Evolutionary conservation across 176 grass and related monocot species (phyloP).

Genomic region (Pontederia crassipes): DNA sequence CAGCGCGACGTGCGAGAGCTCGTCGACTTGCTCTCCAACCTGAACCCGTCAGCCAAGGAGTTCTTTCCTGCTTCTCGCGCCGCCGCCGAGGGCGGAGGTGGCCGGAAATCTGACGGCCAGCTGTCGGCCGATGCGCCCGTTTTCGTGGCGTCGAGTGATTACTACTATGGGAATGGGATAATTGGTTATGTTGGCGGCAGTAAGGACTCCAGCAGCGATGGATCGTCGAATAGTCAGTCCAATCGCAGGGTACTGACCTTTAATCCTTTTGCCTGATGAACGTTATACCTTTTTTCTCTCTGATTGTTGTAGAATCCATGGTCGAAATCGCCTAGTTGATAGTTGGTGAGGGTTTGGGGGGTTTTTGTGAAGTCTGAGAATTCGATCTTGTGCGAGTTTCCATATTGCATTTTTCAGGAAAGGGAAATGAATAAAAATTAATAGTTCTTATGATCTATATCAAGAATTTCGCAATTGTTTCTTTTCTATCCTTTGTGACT

Average conservation of each 20-base stretch:
- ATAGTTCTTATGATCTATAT: no score
- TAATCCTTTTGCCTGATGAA: background rate
- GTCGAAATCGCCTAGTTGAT: no score
- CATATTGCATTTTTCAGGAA: background rate
- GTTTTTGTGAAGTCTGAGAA: background rate
- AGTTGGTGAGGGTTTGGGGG: background rate
- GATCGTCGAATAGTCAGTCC: conserved; percentile 21
- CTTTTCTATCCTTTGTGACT: no score
- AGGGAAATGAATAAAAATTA: no score
- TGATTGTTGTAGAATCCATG: no score
- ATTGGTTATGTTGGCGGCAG: conserved; percentile 13
- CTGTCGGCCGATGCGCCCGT: conserved; percentile 21
- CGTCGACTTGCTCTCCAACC: conserved; percentile 11
- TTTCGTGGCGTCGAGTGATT: conserved; percentile 14
- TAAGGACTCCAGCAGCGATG: conserved; percentile 38
- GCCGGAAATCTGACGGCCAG: background rate
- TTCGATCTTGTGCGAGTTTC: background rate
- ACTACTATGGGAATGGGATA: conserved; percentile 2
- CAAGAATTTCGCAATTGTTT: no score
- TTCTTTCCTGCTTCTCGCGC: conserved; percentile 9
- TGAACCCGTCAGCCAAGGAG: conserved; percentile 8
- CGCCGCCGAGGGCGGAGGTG: background rate
- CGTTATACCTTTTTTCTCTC: background rate
- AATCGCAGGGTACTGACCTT: conserved; percentile 31
- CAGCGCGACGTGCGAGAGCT: conserved; percentile 4